Conservation (phyloP, 129 eudicot genomes). For the Chrysanthemum seticuspe region DNA sequence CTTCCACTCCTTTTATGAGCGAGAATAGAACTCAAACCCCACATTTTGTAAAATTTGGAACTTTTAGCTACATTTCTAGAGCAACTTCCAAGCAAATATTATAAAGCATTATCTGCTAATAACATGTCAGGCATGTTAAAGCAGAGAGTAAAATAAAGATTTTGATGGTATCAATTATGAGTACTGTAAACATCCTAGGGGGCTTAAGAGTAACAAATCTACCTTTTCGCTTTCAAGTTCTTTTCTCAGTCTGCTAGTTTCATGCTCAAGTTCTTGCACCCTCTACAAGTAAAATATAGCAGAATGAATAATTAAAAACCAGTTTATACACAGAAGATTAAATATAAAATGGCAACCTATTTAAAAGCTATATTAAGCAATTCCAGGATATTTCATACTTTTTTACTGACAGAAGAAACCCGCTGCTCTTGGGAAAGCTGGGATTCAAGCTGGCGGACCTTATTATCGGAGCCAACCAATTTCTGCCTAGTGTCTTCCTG, state of each 20-base stretch:
- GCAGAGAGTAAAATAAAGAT: conserved; percentile 11
- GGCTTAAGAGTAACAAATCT: conserved; percentile 8
- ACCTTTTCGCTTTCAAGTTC: conserved; percentile 96
- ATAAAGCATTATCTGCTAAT: conserved; percentile 13
- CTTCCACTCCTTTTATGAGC: no score
- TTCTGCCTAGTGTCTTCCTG: conserved; percentile 90
- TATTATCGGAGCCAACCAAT: conserved; percentile 72
- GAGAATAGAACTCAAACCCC: no score
- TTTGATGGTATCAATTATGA: background rate
- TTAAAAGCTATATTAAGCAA: conserved; percentile 16
- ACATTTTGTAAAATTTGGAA: no score
- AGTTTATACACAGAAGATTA: background rate
- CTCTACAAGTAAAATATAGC: conserved; percentile 45
- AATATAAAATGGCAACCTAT: background rate
- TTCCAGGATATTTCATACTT: conserved; percentile 35
- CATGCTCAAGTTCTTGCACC: conserved; percentile 79
- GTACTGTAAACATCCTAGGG: background rate
- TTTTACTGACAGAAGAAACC: conserved; percentile 47
- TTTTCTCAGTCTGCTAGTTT: conserved; percentile 58
- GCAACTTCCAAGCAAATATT: background rate
- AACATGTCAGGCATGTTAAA: background rate
- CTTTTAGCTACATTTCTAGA: no score
- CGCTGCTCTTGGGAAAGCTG: conserved; percentile 59
- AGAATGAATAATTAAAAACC: conserved; percentile 13
- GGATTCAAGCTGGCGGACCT: conserved; percentile 78